Percentiles rank a stretch among this genome's conserved stretches.
Evolutionary conservation across 2,329 filamentous ascomycete species (phyloP).

Genomic region (Byssothecium circinans): DNA sequence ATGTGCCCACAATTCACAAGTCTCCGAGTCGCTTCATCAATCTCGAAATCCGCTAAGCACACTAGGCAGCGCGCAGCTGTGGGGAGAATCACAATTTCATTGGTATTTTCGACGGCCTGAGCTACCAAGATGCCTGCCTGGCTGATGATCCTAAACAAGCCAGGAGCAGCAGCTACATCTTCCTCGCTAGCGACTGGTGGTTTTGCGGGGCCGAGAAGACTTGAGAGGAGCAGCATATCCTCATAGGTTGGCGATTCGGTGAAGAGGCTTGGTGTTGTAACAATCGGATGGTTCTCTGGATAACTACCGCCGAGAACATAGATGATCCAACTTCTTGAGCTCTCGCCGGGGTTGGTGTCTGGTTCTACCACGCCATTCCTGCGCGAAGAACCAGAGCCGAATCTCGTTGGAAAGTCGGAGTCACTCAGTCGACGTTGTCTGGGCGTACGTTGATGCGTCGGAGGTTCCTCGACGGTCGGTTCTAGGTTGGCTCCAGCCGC

Average conservation of each 20-base stretch:
- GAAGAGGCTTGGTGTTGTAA: conserved; percentile 69
- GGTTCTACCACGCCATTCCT: conserved; percentile 65
- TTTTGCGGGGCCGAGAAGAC: conserved; percentile 67
- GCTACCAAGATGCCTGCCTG: conserved; percentile 49
- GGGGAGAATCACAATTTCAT: conserved; percentile 31
- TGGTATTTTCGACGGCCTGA: conserved; percentile 47
- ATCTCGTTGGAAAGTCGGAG: conserved; percentile 59
- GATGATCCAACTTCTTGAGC: conserved; percentile 69
- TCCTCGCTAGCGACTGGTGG: conserved; percentile 67
- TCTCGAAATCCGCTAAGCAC: conserved; percentile 67
- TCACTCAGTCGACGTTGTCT: conserved; percentile 61
- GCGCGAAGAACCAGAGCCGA: conserved; percentile 63
- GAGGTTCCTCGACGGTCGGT: conserved; percentile 47
- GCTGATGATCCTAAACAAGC: conserved; percentile 58
- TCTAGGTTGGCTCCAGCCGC: conserved; percentile 45
- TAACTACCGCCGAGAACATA: conserved; percentile 72
- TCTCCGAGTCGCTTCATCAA: conserved; percentile 61
- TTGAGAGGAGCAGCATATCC: conserved; percentile 70
- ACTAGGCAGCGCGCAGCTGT: conserved; percentile 62
- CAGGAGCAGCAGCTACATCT: conserved; percentile 64
- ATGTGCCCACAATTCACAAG: conserved; percentile 66
- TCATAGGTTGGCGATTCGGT: conserved; percentile 72
- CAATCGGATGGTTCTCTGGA: conserved; percentile 69
- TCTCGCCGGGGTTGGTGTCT: conserved; percentile 57
- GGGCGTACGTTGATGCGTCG: conserved; percentile 44